These are phyloP conservation scores for Marasmius tenuissimus DNA, from an alignment of 1,284 basidiomycete genomes.

Conservation along the genomic window DNA sequence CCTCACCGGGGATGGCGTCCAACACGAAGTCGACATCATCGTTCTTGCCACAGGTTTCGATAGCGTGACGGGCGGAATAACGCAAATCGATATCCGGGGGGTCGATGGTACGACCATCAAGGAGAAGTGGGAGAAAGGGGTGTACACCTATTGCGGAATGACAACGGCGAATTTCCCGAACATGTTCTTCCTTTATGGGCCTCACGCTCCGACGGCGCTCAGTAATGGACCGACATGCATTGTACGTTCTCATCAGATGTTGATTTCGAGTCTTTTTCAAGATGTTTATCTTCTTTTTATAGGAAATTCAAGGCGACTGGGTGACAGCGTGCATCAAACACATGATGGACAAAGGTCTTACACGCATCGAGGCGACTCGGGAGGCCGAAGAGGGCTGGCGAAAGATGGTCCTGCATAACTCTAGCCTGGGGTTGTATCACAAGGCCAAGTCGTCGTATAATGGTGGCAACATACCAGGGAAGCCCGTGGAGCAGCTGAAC, in stretches of 20 bases:
- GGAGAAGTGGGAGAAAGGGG: constrained; percentile 23
- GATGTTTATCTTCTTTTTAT: not conserved
- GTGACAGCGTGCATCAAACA: constrained; percentile 19
- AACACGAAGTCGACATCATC: constrained; percentile 24
- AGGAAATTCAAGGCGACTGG: constrained; percentile 27
- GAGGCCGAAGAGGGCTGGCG: constrained; percentile 21
- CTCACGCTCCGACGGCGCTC: constrained; percentile 23
- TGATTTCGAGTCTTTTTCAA: not conserved
- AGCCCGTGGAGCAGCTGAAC: constrained; percentile 18
- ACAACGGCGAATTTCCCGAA: constrained; percentile 21
- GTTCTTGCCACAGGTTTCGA: constrained; percentile 27
- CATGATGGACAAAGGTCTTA: constrained; percentile 17
- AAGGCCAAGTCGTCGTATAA: constrained; percentile 11
- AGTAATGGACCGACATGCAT: constrained; percentile 24
- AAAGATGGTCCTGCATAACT: constrained; percentile 10
- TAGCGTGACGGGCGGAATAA: constrained; percentile 23
- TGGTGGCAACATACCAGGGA: constrained; percentile 9
- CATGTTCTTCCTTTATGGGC: constrained; percentile 26
- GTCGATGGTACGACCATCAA: constrained; percentile 16
- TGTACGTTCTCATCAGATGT: constrained; percentile 14
- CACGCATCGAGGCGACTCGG: constrained; percentile 19
- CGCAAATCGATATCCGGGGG: constrained; percentile 23
- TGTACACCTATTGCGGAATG: constrained; percentile 24
- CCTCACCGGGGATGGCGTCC: constrained; percentile 18
- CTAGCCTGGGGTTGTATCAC: not conserved